Base-by-base conservation (phyloP, 106 monocot genomes). In the Chionographis japonica region DNA sequence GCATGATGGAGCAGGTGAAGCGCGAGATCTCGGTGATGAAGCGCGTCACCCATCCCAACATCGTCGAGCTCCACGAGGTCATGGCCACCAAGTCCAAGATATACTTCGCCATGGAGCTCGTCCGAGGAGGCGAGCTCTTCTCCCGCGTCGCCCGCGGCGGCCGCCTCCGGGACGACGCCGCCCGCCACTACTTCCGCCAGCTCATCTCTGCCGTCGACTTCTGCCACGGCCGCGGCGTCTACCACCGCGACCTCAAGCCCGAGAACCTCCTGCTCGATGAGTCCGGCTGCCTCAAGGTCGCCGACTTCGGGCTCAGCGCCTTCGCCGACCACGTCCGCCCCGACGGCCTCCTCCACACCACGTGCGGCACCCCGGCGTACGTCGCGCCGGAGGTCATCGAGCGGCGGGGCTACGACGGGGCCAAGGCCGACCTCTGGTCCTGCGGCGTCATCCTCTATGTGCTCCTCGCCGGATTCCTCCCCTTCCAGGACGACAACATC, bases 401-500 rank as follows among this genome's bases (percentile, higher is more conserved):
- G 9, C 64, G 70, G 58, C 65, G 50, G 35, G 80, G 80, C 10
- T 80, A 80, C 49, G 75, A 80, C 57, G 80, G 80, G 2, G 65
- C 59, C 3, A 37, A 57, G 12, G 71, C 80, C 52, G 80, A 80
- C 54, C 2, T 80, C 14, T 80, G 80, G 80, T 80, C 80, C 2
- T 80, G 80, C 54, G 80, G 80, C 2, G 72, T 80, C 18, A 66
- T 80, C 35, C 75, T 80, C 39, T 80, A 54, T 54, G 80, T 80
- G 17, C 80, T 80, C 37, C 66, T 80, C 58, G 65, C 75, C 40
- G 80, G 80, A 7, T 61, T 55, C 64, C 70, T 80, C 38, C 80
- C 80, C 8, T 80, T 80, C 40, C 71, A 75, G 36, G 75, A 75
- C 66, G 88, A 75, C 54, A 88, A 88, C 43, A 10, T 84, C 37